Percentiles rank a stretch among this genome's conserved stretches.
These are phyloP conservation scores for Pythium rishiriense DNA, from an alignment of 352 stramenopile species.

Conservation along the genomic window DNA sequence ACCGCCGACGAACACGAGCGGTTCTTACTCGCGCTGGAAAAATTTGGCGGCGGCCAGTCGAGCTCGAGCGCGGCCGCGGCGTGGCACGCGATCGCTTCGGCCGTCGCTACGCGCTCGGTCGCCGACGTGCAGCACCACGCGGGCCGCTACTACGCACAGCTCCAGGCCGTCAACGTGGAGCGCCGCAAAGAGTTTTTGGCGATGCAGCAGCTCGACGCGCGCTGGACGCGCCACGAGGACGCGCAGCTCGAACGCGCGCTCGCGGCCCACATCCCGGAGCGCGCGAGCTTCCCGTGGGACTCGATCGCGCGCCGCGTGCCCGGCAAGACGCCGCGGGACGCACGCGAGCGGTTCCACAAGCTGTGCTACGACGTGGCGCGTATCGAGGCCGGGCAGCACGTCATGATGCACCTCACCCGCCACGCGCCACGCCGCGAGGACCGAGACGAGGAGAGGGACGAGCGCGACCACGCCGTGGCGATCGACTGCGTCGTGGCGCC, in stretches of 20 bases:
- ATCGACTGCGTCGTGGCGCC: slow-evolving; percentile 63
- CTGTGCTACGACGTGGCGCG: slow-evolving; percentile 74
- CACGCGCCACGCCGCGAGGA: not conserved
- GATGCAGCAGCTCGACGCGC: slow-evolving; percentile 56
- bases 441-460: slow-evolving; percentile 15
- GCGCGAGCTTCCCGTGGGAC: slow-evolving; percentile 53
- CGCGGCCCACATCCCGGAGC: slow-evolving; percentile 34
- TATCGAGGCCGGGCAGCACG: slow-evolving; percentile 65
- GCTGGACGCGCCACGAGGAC: slow-evolving; percentile 69
- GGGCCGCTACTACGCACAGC: slow-evolving; percentile 37
- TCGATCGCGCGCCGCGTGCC: slow-evolving; percentile 52
- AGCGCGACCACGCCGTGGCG: slow-evolving; percentile 11
- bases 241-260: slow-evolving; percentile 65
- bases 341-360: slow-evolving; percentile 72
- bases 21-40: slow-evolving; percentile 67
- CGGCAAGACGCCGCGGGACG: slow-evolving; percentile 49
- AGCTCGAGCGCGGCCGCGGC: slow-evolving; percentile 38
- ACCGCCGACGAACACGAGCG: slow-evolving; percentile 61
- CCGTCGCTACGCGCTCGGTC: slow-evolving; percentile 51
- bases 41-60: slow-evolving; percentile 49
- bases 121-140: slow-evolving; percentile 34
- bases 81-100: slow-evolving; percentile 61
- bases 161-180: slow-evolving; percentile 35
- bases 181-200: slow-evolving; percentile 46
- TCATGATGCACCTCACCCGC: slow-evolving; percentile 55